A percentile compares a stretch with the other conserved stretches of the same genome.
These are phyloP conservation scores for Aspergillus sclerotiicarbonarius DNA, from an alignment of 495 filamentous ascomycete species.

Conservation along the genomic window DNA sequence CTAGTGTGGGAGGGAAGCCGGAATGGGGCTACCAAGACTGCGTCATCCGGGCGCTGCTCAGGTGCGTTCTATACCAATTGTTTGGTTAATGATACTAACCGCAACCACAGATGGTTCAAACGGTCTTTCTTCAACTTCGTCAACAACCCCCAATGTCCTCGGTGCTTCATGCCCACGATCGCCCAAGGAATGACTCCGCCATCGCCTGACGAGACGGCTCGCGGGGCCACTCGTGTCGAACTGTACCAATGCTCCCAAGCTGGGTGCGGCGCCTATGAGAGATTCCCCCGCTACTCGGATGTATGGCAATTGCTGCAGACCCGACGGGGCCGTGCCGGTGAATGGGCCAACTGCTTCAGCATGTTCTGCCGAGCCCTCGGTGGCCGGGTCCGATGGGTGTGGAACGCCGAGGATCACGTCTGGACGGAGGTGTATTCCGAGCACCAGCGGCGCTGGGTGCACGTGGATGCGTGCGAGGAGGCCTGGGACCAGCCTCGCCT, in stretches of 20 bases:
- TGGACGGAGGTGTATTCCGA: constrained; percentile 98
- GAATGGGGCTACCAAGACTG: constrained; percentile 99
- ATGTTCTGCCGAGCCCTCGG: constrained; percentile 96
- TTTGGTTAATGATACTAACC: constrained; percentile 19
- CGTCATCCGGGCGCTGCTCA: constrained; percentile 84
- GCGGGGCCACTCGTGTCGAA: constrained; percentile 82
- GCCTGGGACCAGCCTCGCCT: constrained; percentile 92
- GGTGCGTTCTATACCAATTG: constrained; percentile 37
- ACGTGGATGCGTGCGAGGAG: constrained; percentile 93
- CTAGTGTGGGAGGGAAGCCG: constrained; percentile 75
- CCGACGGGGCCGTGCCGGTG: constrained; percentile 78
- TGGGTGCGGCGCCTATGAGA: constrained; percentile 72
- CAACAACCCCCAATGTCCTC: constrained; percentile 85
- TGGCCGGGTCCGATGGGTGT: constrained; percentile 91
- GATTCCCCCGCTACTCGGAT: constrained; percentile 93
- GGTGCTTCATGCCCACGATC: constrained; percentile 79
- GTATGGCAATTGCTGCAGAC: constrained; percentile 92
- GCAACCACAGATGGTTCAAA: constrained; percentile 81
- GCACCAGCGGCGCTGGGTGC: constrained; percentile 91
- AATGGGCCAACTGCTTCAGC: constrained; percentile 98
- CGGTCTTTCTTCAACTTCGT: constrained; percentile 93
- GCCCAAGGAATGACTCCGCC: constrained; percentile 78
- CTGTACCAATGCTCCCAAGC: constrained; percentile 77
- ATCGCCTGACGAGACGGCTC: constrained; percentile 81
- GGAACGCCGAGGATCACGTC: constrained; percentile 95